Conservation (phyloP, 2,329 filamentous ascomycete genomes). For the Trichophyton equinum region DNA sequence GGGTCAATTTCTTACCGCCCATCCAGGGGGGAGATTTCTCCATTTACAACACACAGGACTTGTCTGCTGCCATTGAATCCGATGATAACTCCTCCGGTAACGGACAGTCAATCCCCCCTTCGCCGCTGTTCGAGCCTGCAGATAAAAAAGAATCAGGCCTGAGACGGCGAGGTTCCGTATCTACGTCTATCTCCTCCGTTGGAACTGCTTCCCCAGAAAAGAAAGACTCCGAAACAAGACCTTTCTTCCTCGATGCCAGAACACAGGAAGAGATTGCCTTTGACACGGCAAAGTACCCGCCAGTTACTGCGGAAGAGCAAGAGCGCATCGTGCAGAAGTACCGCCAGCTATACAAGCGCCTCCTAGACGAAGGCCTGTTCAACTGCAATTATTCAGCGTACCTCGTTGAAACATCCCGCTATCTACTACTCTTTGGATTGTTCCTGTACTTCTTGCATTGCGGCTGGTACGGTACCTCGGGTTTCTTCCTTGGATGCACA, state of each 20-base stretch:
- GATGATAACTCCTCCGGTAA: slow-evolving; percentile 37
- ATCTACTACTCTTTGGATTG: slow-evolving; percentile 51
- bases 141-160: slow-evolving; percentile 25
- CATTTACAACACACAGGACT: slow-evolving; percentile 28
- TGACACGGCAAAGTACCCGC: slow-evolving; percentile 69
- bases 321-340: slow-evolving; percentile 68
- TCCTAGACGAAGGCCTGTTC: slow-evolving; percentile 65
- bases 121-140: slow-evolving; percentile 46
- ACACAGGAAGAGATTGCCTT: slow-evolving; percentile 64
- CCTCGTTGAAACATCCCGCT: slow-evolving; percentile 59
- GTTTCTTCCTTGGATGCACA: slow-evolving; percentile 62
- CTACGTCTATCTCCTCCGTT: slow-evolving; percentile 21
- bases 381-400: slow-evolving; percentile 76
- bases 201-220: slow-evolving; percentile 13
- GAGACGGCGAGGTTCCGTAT: slow-evolving; percentile 24
- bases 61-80: not conserved
- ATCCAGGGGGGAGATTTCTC: slow-evolving; percentile 80
- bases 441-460: slow-evolving; percentile 49
- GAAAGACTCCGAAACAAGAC: slow-evolving; percentile 24
- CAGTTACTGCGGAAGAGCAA: slow-evolving; percentile 61
- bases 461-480: slow-evolving; percentile 58
- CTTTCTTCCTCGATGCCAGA: slow-evolving; percentile 56
- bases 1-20: slow-evolving; percentile 80
- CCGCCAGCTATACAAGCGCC: slow-evolving; percentile 57
- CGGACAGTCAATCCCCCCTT: slow-evolving; percentile 43